Conservation (phyloP, 306 rosid genomes). For the Vigna angularis region DNA sequence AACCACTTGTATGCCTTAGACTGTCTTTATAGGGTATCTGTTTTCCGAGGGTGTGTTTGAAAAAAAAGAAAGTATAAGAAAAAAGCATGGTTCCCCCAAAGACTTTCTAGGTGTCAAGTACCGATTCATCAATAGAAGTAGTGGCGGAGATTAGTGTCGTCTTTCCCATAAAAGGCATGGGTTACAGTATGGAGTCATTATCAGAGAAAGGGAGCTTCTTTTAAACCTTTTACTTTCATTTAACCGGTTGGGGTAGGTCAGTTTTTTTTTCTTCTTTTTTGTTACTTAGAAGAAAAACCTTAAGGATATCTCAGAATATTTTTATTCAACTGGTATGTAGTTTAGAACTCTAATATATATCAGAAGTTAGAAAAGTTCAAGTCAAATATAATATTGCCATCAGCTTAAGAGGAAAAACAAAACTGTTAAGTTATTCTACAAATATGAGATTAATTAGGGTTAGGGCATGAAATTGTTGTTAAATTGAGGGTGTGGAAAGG, state of each 20-base stretch:
- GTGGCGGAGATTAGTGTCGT: conserved; percentile 59
- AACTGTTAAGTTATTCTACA: not conserved
- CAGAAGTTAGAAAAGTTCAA: not conserved
- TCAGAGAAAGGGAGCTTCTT: conserved; percentile 44
- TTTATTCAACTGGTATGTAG: not conserved
- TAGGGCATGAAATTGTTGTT: not conserved
- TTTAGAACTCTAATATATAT: not conserved
- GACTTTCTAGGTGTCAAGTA: conserved; percentile 51
- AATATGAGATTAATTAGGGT: conserved; percentile 5
- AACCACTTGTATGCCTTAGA: not conserved
- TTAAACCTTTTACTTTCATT: not conserved
- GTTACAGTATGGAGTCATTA: conserved; percentile 49
- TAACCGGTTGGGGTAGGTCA: not conserved
- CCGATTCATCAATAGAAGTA: conserved; percentile 31
- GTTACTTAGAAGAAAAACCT: not conserved
- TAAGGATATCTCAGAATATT: not conserved
- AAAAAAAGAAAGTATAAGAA: conserved; percentile 21
- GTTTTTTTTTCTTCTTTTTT: not conserved
- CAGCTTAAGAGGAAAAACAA: not conserved
- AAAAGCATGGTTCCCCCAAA: conserved; percentile 46
- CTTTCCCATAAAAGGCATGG: conserved; percentile 47
- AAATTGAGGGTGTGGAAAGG: not conserved
- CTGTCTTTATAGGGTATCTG: conserved; percentile 48
- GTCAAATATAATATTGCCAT: not conserved
- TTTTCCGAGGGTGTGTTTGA: conserved; percentile 37